These are phyloP conservation scores for Aspergillus sp. DNA, from an alignment of 2,329 filamentous ascomycete genomes.

Conservation along the genomic window DNA sequence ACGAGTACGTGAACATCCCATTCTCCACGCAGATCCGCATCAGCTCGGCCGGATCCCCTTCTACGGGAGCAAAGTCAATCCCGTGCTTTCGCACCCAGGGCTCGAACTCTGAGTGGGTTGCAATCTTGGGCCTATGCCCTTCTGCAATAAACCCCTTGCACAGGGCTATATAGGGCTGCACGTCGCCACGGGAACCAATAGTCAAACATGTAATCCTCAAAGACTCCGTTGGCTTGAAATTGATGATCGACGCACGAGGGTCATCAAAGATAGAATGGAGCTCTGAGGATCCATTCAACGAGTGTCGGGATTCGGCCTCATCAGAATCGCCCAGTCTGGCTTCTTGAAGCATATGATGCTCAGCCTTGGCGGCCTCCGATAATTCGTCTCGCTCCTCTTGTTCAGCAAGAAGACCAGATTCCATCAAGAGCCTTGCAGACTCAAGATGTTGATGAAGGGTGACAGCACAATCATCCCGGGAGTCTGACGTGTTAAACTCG, in stretches of 20 bases:
- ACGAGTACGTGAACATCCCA: slow-evolving; percentile 90
- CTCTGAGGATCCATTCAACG: slow-evolving; percentile 26
- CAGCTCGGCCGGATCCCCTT: slow-evolving; percentile 83
- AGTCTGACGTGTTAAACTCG: slow-evolving; percentile 70
- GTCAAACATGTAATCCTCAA: slow-evolving; percentile 86
- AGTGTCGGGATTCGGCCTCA: slow-evolving; percentile 18
- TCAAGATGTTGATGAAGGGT: slow-evolving; percentile 72
- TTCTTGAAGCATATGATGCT: slow-evolving; percentile 71
- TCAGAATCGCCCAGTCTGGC: slow-evolving; percentile 49
- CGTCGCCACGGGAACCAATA: slow-evolving; percentile 90
- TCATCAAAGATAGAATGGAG: slow-evolving; percentile 83
- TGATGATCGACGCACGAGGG: slow-evolving; percentile 73
- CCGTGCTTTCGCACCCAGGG: slow-evolving; percentile 86
- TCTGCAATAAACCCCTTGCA: slow-evolving; percentile 85
- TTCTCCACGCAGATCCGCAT: slow-evolving; percentile 96
- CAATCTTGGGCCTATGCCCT: slow-evolving; percentile 78
- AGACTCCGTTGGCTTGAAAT: slow-evolving; percentile 76
- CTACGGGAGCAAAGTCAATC: slow-evolving; percentile 82
- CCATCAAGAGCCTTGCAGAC: slow-evolving; percentile 59
- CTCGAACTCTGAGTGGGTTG: slow-evolving; percentile 84
- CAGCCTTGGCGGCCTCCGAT: slow-evolving; percentile 66
- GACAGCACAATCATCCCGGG: slow-evolving; percentile 80
- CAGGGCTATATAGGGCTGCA: slow-evolving; percentile 93
- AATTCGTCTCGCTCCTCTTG: slow-evolving; percentile 55
- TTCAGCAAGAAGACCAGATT: slow-evolving; percentile 58